These are phyloP conservation scores for Arthroderma sp. DNA, from an alignment of 2,329 filamentous ascomycete genomes.

Conservation along the genomic window DNA sequence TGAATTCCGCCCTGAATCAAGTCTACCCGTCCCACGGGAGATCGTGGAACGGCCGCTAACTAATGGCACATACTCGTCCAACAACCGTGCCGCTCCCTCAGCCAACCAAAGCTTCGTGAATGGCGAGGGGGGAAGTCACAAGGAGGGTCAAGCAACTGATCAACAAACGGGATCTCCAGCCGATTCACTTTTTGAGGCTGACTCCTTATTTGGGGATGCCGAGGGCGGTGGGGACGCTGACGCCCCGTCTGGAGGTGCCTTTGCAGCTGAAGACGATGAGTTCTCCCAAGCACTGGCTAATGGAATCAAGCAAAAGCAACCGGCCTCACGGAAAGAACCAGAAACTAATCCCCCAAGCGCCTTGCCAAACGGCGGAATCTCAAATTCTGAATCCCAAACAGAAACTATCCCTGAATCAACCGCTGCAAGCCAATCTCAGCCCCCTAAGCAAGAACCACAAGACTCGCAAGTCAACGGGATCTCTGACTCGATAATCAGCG, in stretches of 20 bases:
- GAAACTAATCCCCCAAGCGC: not conserved
- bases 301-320: constrained; percentile 37
- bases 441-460: not conserved
- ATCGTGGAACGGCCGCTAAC: constrained; percentile 42
- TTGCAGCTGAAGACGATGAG: constrained; percentile 74
- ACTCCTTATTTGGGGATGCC: constrained; percentile 80
- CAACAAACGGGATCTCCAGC: constrained; percentile 54
- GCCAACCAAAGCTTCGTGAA: constrained; percentile 43
- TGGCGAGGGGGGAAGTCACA: constrained; percentile 25
- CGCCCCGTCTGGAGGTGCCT: constrained; percentile 46
- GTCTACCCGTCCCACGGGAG: constrained; percentile 61
- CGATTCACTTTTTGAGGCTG: constrained; percentile 74
- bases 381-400: constrained; percentile 14
- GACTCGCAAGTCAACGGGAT: constrained; percentile 17
- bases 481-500: constrained; percentile 27
- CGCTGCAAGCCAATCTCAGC: not conserved
- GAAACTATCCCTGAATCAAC: constrained; percentile 2
- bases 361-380: constrained; percentile 7
- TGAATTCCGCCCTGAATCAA: constrained; percentile 68
- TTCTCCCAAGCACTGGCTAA: constrained; percentile 63
- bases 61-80: constrained; percentile 64
- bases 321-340: not conserved
- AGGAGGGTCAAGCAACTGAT: constrained; percentile 36
- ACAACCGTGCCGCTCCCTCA: constrained; percentile 50
- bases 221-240: constrained; percentile 42